Conservation (phyloP, 73 alveolate species). For the Tetrahymena malaccensis region DNA sequence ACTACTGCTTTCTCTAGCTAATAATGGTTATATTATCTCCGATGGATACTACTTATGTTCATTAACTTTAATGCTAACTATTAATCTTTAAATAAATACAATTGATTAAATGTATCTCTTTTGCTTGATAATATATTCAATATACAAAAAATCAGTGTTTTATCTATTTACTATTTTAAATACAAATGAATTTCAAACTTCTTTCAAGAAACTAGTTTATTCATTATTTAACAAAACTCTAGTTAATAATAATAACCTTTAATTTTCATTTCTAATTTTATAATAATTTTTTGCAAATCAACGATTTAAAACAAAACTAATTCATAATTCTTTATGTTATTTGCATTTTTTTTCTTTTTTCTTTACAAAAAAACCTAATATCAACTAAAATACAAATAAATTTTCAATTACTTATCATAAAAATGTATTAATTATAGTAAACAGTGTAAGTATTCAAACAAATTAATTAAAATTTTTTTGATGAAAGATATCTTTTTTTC, state of each 20-base stretch:
- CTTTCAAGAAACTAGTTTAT: background rate
- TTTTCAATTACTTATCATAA: no score
- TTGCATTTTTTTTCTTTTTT: no score
- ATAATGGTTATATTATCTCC: background rate
- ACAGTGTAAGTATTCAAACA: no score
- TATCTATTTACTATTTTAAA: background rate
- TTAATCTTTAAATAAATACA: no score
- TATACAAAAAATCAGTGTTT: background rate
- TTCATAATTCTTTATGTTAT: no score
- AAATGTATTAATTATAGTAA: no score
- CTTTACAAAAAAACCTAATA: no score
- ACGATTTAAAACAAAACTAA: no score
- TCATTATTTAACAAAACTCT: background rate
- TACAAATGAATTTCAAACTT: background rate
- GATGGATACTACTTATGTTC: background rate
- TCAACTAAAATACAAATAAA: no score
- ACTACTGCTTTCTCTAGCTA: background rate
- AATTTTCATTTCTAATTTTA: background rate
- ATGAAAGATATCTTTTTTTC: no score
- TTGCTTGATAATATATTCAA: background rate
- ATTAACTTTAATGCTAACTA: background rate
- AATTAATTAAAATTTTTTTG: no score
- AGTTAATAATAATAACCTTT: background rate
- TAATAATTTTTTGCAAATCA: no score
- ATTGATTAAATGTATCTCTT: background rate